Evolutionary conservation across 352 stramenopile genomes (phyloP), one percentile per base, ranked within the genome.

Genomic region (Phytophthora nicotianae): DNA sequence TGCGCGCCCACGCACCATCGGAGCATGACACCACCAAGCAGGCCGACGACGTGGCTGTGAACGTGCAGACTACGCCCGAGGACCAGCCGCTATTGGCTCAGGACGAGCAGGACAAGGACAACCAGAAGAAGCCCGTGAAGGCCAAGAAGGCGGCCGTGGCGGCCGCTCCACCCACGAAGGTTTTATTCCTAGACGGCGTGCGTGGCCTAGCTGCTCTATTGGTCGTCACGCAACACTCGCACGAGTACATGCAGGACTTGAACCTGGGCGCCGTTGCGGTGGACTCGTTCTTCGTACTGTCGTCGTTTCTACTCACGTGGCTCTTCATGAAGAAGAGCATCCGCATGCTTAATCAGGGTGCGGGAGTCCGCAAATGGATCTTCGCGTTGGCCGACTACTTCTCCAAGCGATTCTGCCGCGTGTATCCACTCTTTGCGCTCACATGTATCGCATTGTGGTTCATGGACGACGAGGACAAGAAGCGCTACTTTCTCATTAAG

Each of bases 261-360:
- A 73, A 78, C 50, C 38, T 81, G 20, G 77, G 77, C 13, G 60
- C 55, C 23, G 52, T 73, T 1, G 74, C 65, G 3, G 74, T 86
- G 21, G 74, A 86, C 60, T 68, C 59, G 38, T 86, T 86, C 57
- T 86, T 86, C 46, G 77, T 86, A 20, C 50, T 86, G 35, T 86
- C 77, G 24, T 74, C 72, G 19, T 86, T 81, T 40, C 52, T 85
- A 19, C 65, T 85, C 4, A 85, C 73, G 45, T 78, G 77, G 70
- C 70, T 83, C n/a, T 77, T 82, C 42, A 79, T 81, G 57, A 74
- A 70, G 50, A 86, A 81, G 56, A 68, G 55, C 27, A 62, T 69
- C 21, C 41, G 58, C 14, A 59, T 83, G 54, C 21, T 76, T 3
- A 48, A 59, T 21, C 62, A 70, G 10, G 51, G 63, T 0, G 77